A percentile compares a stretch with the other conserved stretches of the same genome.
These are phyloP conservation scores for Casuarina equisetifolia DNA, from an alignment of 306 rosid genomes.

Conservation along the genomic window DNA sequence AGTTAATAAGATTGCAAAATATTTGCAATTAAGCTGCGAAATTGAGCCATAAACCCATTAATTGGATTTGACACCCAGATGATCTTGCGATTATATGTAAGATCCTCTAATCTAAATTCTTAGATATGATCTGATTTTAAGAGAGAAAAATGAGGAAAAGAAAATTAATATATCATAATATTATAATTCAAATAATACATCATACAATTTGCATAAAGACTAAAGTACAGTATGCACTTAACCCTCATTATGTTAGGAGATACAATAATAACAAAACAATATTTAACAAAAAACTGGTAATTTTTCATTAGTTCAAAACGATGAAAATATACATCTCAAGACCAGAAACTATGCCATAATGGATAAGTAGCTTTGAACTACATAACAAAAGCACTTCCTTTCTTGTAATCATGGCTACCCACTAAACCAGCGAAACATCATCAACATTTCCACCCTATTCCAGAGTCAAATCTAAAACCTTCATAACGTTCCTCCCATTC, in stretches of 20 bases:
- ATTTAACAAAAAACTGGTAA: too few relatives aligned
- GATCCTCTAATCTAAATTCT: constrained; percentile 18
- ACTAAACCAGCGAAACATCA: constrained; percentile 33
- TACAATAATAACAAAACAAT: too few relatives aligned
- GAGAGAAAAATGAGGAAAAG: too few relatives aligned
- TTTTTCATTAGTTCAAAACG: too few relatives aligned
- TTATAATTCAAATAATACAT: too few relatives aligned
- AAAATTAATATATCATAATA: too few relatives aligned
- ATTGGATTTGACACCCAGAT: neutral
- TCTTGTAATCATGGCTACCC: neutral
- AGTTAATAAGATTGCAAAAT: neutral
- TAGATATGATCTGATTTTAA: constrained; percentile 5
- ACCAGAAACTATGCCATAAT: too few relatives aligned
- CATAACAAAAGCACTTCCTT: neutral
- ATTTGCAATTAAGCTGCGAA: neutral
- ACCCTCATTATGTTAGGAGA: too few relatives aligned
- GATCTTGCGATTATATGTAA: constrained; percentile 25
- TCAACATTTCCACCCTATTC: constrained; percentile 40
- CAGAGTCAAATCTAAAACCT: neutral
- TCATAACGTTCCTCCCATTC: constrained; percentile 9
- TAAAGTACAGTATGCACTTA: too few relatives aligned
- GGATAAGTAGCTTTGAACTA: too few relatives aligned
- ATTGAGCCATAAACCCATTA: neutral
- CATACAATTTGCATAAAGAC: too few relatives aligned
- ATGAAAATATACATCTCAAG: too few relatives aligned